Conservation (phyloP, 2,329 filamentous ascomycete species). For the Paecilomyces fulvus region DNA sequence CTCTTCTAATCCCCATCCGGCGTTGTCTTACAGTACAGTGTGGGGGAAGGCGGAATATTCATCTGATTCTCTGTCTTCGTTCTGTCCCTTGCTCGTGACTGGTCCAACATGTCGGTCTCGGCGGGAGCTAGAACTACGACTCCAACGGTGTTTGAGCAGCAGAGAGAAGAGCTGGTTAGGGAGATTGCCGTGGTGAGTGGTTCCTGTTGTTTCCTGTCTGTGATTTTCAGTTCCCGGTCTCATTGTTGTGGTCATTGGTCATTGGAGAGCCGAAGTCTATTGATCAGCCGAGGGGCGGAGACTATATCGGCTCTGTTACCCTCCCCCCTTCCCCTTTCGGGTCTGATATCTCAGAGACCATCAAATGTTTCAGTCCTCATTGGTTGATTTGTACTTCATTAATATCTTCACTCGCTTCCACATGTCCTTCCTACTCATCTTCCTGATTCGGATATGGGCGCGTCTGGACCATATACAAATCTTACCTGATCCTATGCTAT, state of each 20-base stretch:
- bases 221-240: background rate
- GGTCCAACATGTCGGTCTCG: slow-evolving; percentile 5
- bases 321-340: background rate
- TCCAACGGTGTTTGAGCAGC: slow-evolving; percentile 34
- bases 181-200: slow-evolving; percentile 36
- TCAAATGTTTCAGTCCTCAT: background rate
- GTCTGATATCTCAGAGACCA: background rate
- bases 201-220: background rate
- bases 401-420: background rate
- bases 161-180: slow-evolving; percentile 32
- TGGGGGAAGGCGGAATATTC: background rate
- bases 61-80: background rate
- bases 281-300: background rate
- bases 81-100: background rate
- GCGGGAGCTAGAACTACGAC: slow-evolving; percentile 7
- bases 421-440: background rate
- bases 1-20: background rate
- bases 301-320: background rate
- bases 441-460: background rate
- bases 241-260: background rate
- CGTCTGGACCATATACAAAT: background rate
- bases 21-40: background rate
- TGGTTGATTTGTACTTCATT: background rate
- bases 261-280: background rate
- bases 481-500: background rate